Evolutionary conservation across 768 basidiomycete species (phyloP).

Genomic region (Tulasnella sp.): DNA sequence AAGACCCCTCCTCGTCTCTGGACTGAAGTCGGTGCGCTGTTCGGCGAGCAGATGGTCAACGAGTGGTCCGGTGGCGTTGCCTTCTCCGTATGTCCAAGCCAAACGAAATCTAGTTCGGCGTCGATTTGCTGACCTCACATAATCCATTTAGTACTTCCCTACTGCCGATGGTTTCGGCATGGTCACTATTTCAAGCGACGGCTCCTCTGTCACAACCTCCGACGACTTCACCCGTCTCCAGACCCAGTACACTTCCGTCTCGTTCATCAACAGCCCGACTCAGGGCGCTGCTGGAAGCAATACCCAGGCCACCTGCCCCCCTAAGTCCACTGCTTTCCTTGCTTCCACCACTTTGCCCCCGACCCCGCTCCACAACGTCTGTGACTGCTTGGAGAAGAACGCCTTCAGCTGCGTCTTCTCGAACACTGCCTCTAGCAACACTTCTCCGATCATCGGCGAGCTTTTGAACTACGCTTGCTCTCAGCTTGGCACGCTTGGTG

Average conservation of each 20-base stretch:
- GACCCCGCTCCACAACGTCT: conserved; percentile 79
- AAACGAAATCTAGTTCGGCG: neutral
- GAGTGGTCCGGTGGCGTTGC: conserved; percentile 90
- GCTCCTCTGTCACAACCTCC: conserved; percentile 65
- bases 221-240: conserved; percentile 70
- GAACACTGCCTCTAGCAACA: conserved; percentile 63
- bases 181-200: conserved; percentile 72
- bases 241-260: conserved; percentile 60
- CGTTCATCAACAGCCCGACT: conserved; percentile 63
- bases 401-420: conserved; percentile 75
- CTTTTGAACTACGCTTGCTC: conserved; percentile 70
- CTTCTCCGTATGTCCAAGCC: conserved; percentile 46
- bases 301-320: conserved; percentile 62
- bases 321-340: conserved; percentile 56
- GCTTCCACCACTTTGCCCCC: conserved; percentile 75
- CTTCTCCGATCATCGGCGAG: conserved; percentile 56
- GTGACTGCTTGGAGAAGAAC: conserved; percentile 67
- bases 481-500: conserved; percentile 62
- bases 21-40: conserved; percentile 77
- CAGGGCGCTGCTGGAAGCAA: conserved; percentile 56
- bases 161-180: conserved; percentile 82
- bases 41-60: conserved; percentile 67
- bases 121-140: neutral
- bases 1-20: conserved; percentile 66
- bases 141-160: conserved; percentile 67